phyloP scores from a whole-genome alignment of 2,329 filamentous ascomycete genomes.

The Cryphonectria parasitica region DNA sequence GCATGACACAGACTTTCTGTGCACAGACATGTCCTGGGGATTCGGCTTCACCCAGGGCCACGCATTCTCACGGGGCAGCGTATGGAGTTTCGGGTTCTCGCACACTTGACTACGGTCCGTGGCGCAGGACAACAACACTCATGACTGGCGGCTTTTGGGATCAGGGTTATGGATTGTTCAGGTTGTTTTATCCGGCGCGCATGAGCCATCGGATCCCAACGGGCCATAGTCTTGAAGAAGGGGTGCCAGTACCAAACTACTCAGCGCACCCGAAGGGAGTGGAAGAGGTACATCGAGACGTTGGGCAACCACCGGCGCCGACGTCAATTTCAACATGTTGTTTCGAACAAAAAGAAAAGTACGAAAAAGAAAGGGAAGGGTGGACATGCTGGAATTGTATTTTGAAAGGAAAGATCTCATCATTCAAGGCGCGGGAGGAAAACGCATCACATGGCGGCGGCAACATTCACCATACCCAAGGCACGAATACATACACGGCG shows the following conservation, averaged over 20 bases:
- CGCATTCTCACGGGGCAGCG: constrained; percentile 27
- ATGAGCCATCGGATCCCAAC: constrained; percentile 6
- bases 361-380: constrained; percentile 15
- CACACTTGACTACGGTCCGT: constrained; percentile 22
- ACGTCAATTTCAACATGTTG: constrained; percentile 9
- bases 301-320: constrained; percentile 5
- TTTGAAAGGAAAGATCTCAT: constrained; percentile 22
- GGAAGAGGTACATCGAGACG: constrained; percentile 20
- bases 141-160: background rate
- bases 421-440: constrained; percentile 23
- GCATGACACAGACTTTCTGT: constrained; percentile 10
- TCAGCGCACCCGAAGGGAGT: background rate
- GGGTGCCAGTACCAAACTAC: constrained; percentile 17
- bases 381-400: constrained; percentile 20
- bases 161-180: constrained; percentile 3
- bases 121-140: constrained; percentile 17
- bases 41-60: constrained; percentile 19
- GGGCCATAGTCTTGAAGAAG: constrained; percentile 5
- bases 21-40: constrained; percentile 8
- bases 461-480: constrained; percentile 19
- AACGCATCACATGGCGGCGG: constrained; percentile 20
- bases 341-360: constrained; percentile 20
- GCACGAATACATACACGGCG: constrained; percentile 6
- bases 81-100: constrained; percentile 27
- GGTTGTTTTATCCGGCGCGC: constrained; percentile 12